Base-by-base conservation (phyloP, 768 basidiomycete genomes). In the Tulasnella sp. region DNA sequence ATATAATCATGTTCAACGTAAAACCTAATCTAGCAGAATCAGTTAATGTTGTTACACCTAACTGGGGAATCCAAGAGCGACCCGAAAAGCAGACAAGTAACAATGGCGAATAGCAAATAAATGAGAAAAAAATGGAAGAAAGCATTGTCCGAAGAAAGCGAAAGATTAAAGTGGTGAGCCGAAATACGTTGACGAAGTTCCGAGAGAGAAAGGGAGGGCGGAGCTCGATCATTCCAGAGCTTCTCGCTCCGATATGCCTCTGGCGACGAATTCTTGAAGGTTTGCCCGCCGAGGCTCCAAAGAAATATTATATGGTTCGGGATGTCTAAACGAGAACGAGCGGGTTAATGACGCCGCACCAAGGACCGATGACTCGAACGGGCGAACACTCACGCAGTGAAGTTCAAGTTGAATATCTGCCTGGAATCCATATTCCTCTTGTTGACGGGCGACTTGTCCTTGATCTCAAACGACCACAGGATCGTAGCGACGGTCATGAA, bases 401-500 rank as follows among this genome's bases (percentile, higher is more conserved):
- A 51, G 10, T 51, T 51, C 51, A 51, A 9, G 10, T 51, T 51
- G 51, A 51, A 51, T 20, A 51, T 51, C 51, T 51, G 6, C 51
- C 51, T 51, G 20, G 51, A 51, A 23, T 51, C 51, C 51, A 51
- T 51, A 9, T n/a, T 10, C 23, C 51, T n/a, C 10, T n/a, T 51
- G 6, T 20, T 23, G 51, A 51, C 23, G 7, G 51, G 51, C 51
- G 51, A 51, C 51, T n/a, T 51, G n/a, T 51, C 51, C 48, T 57
- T 51, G 46, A 75, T 51, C 9, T 48, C 39, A 44, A 55, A 44
- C 23, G 74, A 48, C 29, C 44, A 48, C 57, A 75, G 48, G 23
- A 75, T n/a, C n/a, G 42, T 75, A 0, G 74, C 74, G 4, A 51
- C 46, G 10, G 46, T 51, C 35, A 75, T 75, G 18, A 48, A 75